A percentile compares a stretch with the other conserved stretches of the same genome.
Evolutionary conservation across 1,139 yeast genomes (phyloP).

Genomic region (Suhomyces bribrorum): DNA sequence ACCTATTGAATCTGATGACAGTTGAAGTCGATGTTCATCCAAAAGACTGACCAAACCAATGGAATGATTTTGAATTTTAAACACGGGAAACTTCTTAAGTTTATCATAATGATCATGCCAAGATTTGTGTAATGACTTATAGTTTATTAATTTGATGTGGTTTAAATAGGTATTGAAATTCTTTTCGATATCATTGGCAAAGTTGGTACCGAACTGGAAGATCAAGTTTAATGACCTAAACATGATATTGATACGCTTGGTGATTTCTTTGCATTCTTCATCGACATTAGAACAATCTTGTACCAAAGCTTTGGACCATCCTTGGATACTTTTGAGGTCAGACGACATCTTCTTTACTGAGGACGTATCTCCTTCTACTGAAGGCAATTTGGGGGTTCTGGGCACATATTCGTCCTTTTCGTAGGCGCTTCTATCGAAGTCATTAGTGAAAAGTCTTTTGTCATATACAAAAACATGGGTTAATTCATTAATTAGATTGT

Average conservation of each 20-base stretch:
- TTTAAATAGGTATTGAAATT: conserved; percentile 51
- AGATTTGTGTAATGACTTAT: conserved; percentile 45
- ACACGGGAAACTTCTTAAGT: conserved; percentile 38
- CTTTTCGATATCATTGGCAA: conserved; percentile 52
- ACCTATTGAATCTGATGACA: conserved; percentile 26
- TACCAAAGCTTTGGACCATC: conserved; percentile 30
- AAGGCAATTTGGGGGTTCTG: conserved; percentile 14
- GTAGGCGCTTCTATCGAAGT: conserved; percentile 6
- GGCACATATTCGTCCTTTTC: conserved; percentile 3
- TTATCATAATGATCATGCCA: conserved; percentile 52
- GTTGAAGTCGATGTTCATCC: conserved; percentile 25
- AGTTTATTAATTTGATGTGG: conserved; percentile 46
- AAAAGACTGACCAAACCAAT: conserved; percentile 28
- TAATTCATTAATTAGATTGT: conserved; percentile 45
- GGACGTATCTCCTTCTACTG: conserved; percentile 1
- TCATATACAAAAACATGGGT: conserved; percentile 62
- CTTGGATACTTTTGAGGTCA: conserved; percentile 26
- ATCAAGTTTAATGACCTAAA: conserved; percentile 57
- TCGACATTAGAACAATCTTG: conserved; percentile 23
- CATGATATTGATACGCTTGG: conserved; percentile 39
- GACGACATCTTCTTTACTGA: conserved; percentile 22
- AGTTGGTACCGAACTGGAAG: conserved; percentile 58
- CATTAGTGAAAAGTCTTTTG: conserved; percentile 46
- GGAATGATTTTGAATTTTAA: conserved; percentile 22
- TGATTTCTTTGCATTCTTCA: conserved; percentile 22